These are phyloP conservation scores for Pyricularia grisea DNA, from an alignment of 2,329 filamentous ascomycete species.

Conservation along the genomic window DNA sequence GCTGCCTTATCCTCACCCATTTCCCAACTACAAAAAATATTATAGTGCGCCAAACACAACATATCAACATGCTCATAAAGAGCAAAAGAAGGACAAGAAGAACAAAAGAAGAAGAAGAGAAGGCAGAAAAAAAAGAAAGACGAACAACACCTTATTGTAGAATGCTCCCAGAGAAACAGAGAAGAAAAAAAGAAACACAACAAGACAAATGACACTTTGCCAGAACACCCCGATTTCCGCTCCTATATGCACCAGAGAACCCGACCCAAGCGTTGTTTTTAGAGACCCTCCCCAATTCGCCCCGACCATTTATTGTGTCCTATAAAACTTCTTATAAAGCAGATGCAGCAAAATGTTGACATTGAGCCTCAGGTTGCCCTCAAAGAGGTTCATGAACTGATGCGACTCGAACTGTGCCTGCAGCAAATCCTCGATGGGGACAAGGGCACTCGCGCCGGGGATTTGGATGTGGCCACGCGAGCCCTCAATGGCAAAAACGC, in stretches of 20 bases:
- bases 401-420: slow-evolving; percentile 97
- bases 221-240: not conserved
- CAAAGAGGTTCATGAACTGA: slow-evolving; percentile 93
- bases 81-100: not conserved
- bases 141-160: slow-evolving; percentile 5
- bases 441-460: slow-evolving; percentile 78
- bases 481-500: slow-evolving; percentile 87
- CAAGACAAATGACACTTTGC: slow-evolving; percentile 1
- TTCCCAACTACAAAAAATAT: not conserved
- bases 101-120: not conserved
- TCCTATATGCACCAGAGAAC: not conserved
- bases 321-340: slow-evolving; percentile 98
- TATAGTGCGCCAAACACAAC: not conserved
- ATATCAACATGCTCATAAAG: not conserved
- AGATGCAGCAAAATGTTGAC: slow-evolving; percentile 95
- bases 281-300: not conserved
- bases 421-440: slow-evolving; percentile 86
- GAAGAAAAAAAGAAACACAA: not conserved
- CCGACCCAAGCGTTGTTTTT: not conserved
- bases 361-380: slow-evolving; percentile 76
- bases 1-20: not conserved
- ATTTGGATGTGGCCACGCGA: slow-evolving; percentile 91
- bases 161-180: not conserved
- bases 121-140: not conserved
- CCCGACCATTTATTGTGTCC: slow-evolving; percentile 40